A percentile compares a stretch with the other conserved stretches of the same genome.
These are phyloP conservation scores for Puccinia hordei DNA, from an alignment of 1,284 basidiomycete genomes.

Conservation along the genomic window DNA sequence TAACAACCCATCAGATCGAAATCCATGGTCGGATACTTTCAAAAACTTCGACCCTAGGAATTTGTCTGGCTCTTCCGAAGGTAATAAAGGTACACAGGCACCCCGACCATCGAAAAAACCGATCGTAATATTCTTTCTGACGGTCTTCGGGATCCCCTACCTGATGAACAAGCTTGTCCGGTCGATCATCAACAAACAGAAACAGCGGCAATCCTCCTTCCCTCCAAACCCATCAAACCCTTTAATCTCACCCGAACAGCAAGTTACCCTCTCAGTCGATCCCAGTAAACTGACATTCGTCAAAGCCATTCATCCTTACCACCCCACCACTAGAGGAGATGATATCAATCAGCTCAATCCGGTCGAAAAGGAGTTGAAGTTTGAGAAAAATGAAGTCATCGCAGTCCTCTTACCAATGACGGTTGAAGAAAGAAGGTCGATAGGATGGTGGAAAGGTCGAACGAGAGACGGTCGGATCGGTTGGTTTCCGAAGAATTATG, in stretches of 20 bases:
- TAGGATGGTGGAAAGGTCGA: conserved; percentile 94
- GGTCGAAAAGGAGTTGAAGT: conserved; percentile 75
- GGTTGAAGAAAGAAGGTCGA: conserved; percentile 72
- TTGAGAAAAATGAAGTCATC: conserved; percentile 90
- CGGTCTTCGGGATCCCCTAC: conserved; percentile 91
- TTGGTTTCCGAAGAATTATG: conserved; percentile 94
- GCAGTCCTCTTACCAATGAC: conserved; percentile 76
- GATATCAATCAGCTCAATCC: conserved; percentile 56
- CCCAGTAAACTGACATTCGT: conserved; percentile 77
- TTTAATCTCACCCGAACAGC: conserved; percentile 63
- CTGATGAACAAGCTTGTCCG: conserved; percentile 88
- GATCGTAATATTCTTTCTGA: conserved; percentile 88
- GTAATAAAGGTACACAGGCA: conserved; percentile 21
- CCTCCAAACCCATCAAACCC: conserved; percentile 65
- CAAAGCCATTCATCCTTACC: conserved; percentile 79
- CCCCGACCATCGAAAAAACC: conserved; percentile 70
- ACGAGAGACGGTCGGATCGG: conserved; percentile 90
- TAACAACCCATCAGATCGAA: conserved; percentile 47
- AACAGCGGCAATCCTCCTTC: conserved; percentile 38
- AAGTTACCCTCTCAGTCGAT: conserved; percentile 60
- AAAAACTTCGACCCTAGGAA: conserved; percentile 55
- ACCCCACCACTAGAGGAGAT: conserved; percentile 49
- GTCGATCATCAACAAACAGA: conserved; percentile 66
- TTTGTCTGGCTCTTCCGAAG: not conserved
- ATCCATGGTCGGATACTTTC: conserved; percentile 56